Conservation (phyloP, 1,284 basidiomycete genomes). For the Sutorius eximius region DNA sequence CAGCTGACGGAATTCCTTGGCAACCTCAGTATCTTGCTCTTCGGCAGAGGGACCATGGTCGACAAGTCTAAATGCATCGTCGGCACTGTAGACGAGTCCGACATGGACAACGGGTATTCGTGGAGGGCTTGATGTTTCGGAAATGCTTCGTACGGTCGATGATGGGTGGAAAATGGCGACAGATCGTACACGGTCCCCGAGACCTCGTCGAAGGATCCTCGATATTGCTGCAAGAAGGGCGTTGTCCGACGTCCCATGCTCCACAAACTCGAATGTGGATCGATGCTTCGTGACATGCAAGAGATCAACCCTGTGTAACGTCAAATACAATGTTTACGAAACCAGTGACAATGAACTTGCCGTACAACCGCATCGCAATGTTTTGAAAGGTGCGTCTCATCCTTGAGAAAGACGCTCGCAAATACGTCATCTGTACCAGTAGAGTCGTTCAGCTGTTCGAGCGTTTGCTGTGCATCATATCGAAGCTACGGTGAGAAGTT, state of each 20-base stretch:
- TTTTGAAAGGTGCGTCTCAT: constrained; percentile 57
- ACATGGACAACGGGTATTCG: constrained; percentile 54
- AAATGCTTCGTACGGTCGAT: constrained; percentile 45
- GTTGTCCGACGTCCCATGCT: constrained; percentile 59
- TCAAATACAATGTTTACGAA: constrained; percentile 3
- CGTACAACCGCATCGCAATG: constrained; percentile 68
- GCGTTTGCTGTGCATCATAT: constrained; percentile 72
- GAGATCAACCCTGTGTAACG: constrained; percentile 56
- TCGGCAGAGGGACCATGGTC: constrained; percentile 85
- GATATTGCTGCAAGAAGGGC: constrained; percentile 59
- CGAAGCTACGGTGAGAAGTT: constrained; percentile 53
- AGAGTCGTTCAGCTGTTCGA: constrained; percentile 57
- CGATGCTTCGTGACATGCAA: constrained; percentile 49
- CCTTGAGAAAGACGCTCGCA: constrained; percentile 71
- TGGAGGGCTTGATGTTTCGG: constrained; percentile 49
- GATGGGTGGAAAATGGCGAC: constrained; percentile 58
- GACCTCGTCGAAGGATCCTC: constrained; percentile 59
- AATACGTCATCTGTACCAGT: constrained; percentile 65
- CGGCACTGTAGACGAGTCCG: constrained; percentile 73
- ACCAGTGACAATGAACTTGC: constrained; percentile 38
- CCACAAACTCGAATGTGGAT: constrained; percentile 50
- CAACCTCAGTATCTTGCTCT: constrained; percentile 51
- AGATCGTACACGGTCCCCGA: constrained; percentile 68
- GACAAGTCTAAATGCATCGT: constrained; percentile 77
- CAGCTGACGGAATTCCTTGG: constrained; percentile 73